These are phyloP conservation scores for Coemansia sp. DNA, from an alignment of 192 early-diverging fungal species.

Conservation along the genomic window DNA sequence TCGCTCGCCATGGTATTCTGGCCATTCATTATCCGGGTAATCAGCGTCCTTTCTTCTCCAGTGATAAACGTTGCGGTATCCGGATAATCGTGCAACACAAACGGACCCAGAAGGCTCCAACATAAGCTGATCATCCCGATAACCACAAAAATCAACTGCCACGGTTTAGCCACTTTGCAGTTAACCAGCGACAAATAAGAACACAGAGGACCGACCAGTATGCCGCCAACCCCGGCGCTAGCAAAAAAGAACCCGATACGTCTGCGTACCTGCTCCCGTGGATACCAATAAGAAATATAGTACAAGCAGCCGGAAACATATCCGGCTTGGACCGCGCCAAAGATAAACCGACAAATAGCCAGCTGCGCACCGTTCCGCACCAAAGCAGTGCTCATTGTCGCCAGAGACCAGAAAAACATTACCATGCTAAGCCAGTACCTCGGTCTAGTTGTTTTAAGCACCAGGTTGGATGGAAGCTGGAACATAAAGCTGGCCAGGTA, in stretches of 20 bases:
- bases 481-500: constrained; percentile 47
- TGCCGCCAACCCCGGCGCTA: constrained; percentile 38
- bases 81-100: constrained; percentile 41
- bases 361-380: constrained; percentile 17
- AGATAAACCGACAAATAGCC: constrained; percentile 27
- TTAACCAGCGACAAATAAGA: constrained; percentile 20
- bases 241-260: constrained; percentile 51
- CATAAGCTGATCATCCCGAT: constrained; percentile 23
- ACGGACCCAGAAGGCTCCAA: constrained; percentile 38
- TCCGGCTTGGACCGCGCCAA: constrained; percentile 50
- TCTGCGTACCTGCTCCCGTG: constrained; percentile 30
- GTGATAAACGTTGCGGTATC: constrained; percentile 41
- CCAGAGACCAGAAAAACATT: constrained; percentile 40
- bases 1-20: constrained; percentile 45
- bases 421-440: constrained; percentile 36
- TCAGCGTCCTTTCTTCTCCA: constrained; percentile 24
- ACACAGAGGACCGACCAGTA: constrained; percentile 43
- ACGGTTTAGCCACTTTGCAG: constrained; percentile 5
- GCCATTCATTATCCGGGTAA: constrained; percentile 25
- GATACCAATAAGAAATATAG: constrained; percentile 55
- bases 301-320: constrained; percentile 49
- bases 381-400: constrained; percentile 26
- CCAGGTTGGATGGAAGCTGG: constrained; percentile 49
- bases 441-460: constrained; percentile 37
- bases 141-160: constrained; percentile 41